These are phyloP conservation scores for Xerophyta viscosa DNA, from an alignment of 106 monocot species.

Conservation along the genomic window DNA sequence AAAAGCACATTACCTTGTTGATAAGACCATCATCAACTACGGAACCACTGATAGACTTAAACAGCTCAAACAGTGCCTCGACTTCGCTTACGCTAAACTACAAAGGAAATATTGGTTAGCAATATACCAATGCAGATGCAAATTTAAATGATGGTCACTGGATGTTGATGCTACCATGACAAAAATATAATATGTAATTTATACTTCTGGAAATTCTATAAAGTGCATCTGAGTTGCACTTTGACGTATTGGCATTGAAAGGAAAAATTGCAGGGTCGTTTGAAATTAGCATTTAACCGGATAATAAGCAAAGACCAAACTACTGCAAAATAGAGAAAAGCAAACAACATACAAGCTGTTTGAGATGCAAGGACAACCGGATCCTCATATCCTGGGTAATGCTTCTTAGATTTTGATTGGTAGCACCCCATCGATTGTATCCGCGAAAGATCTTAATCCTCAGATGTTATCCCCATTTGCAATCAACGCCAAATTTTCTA, in stretches of 20 bases:
- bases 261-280: too few relatives aligned
- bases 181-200: too few relatives aligned
- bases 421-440: constrained; percentile 72
- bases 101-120: constrained; percentile 3
- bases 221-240: too few relatives aligned
- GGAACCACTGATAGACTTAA: constrained; percentile 86
- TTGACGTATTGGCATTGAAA: too few relatives aligned
- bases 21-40: constrained; percentile 80
- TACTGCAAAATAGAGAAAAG: too few relatives aligned
- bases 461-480: constrained; percentile 2
- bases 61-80: constrained; percentile 82
- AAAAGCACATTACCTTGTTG: constrained; percentile 57
- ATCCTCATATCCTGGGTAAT: constrained; percentile 59
- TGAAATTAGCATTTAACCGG: too few relatives aligned
- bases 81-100: constrained; percentile 90
- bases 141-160: too few relatives aligned
- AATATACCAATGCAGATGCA: too few relatives aligned
- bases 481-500: not conserved
- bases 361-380: constrained; percentile 70
- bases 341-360: constrained; percentile 66
- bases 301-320: too few relatives aligned
- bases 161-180: too few relatives aligned
- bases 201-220: too few relatives aligned
- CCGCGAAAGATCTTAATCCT: constrained; percentile 1
- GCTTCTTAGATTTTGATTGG: constrained; percentile 38